phyloP scores from a whole-genome alignment of 1,139 yeast species.

The Saccharomyces hybrid region DNA sequence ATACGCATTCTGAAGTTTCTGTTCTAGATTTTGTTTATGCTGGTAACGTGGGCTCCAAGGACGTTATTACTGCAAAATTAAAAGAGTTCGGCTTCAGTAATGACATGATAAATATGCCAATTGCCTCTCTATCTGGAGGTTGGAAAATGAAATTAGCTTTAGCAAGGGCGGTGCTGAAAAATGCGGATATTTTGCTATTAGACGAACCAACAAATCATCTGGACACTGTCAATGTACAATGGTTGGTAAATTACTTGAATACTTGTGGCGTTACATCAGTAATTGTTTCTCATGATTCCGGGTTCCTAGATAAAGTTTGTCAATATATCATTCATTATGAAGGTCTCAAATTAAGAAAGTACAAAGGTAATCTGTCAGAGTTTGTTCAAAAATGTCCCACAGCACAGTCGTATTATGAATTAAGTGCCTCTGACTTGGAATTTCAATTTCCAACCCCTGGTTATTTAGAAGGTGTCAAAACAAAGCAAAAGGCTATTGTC shows the following conservation, averaged over 20 bases:
- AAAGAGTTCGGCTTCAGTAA: constrained; percentile 78
- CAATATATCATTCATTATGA: constrained; percentile 98
- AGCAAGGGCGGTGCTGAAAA: constrained; percentile 94
- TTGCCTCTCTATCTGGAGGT: constrained; percentile 93
- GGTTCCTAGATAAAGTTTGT: constrained; percentile 93
- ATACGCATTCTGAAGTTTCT: constrained; percentile 85
- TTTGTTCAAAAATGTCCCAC: constrained; percentile 97
- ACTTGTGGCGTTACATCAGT: constrained; percentile 96
- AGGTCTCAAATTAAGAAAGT: constrained; percentile 97
- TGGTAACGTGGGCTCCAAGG: constrained; percentile 66
- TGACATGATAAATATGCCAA: constrained; percentile 78
- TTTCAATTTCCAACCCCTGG: constrained; percentile 98
- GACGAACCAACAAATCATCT: constrained; percentile 99
- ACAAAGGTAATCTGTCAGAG: constrained; percentile 98
- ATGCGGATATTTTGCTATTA: constrained; percentile 88
- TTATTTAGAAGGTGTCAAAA: constrained; percentile 99
- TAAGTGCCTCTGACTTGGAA: constrained; percentile 93
- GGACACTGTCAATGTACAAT: constrained; percentile 96
- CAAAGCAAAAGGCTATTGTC: constrained; percentile 98
- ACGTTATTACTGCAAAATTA: constrained; percentile 58
- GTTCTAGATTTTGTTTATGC: constrained; percentile 76
- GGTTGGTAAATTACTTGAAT: constrained; percentile 97
- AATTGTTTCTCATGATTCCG: constrained; percentile 97
- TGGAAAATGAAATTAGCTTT: constrained; percentile 98
- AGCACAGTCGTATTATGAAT: constrained; percentile 95